Evolutionary conservation across 805 yeast species (phyloP).

Genomic region (Cyberlindnera xishuangbannaensis): DNA sequence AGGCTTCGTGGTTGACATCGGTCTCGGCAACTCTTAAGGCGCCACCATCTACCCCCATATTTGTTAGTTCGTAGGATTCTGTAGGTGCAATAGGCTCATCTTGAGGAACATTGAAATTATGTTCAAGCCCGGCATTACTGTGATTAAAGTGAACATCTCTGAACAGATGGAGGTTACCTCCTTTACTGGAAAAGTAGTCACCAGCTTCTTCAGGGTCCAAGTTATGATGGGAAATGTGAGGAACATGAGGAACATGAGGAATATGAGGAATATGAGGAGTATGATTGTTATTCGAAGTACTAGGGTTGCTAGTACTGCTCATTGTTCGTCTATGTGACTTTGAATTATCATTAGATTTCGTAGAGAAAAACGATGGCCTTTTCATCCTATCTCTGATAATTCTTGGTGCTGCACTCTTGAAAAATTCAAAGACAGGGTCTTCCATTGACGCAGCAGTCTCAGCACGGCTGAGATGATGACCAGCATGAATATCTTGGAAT

Average conservation of each 20-base stretch:
- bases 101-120: too few relatives aligned
- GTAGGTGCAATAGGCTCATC: conserved; percentile 1
- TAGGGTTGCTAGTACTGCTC: conserved; percentile 1
- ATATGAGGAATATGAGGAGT: too few relatives aligned
- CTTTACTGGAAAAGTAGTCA: conserved; percentile 2
- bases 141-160: conserved; percentile 15
- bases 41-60: conserved; percentile 6
- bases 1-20: conserved; percentile 1
- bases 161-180: conserved; percentile 2
- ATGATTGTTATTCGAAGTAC: too few relatives aligned
- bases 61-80: conserved; percentile 3
- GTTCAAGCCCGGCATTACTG: background rate
- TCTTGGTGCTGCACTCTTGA: conserved; percentile 26
- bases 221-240: background rate
- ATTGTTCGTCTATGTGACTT: conserved; percentile 4
- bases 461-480: conserved; percentile 9
- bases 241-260: too few relatives aligned
- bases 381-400: conserved; percentile 19
- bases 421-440: conserved; percentile 26
- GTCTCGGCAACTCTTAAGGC: conserved; percentile 12
- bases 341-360: conserved; percentile 1
- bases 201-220: conserved; percentile 2
- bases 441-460: conserved; percentile 20
- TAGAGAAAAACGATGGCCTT: conserved; percentile 21
- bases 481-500: conserved; percentile 27